These are phyloP conservation scores for Salix dunnii DNA, from an alignment of 345 rosid species.

Conservation along the genomic window DNA sequence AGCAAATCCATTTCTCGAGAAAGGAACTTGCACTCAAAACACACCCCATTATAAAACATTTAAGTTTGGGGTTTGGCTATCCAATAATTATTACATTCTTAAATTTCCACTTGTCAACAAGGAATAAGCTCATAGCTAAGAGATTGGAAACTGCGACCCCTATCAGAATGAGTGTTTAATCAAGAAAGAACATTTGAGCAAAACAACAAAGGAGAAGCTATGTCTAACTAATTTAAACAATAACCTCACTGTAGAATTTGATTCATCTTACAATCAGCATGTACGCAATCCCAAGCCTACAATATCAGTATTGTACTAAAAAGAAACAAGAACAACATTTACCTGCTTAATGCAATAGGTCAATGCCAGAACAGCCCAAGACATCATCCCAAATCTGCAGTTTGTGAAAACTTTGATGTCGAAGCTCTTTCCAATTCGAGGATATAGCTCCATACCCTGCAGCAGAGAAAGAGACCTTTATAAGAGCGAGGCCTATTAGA, in stretches of 20 bases:
- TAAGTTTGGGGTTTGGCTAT: no score
- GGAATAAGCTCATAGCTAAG: not conserved
- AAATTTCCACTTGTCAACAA: not conserved
- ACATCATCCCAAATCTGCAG: slow-evolving; percentile 99
- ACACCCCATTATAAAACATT: no score
- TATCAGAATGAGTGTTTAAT: not conserved
- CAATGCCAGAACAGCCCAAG: slow-evolving; percentile 98
- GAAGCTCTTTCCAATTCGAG: slow-evolving; percentile 91
- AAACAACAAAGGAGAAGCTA: not conserved
- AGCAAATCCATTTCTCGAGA: not conserved
- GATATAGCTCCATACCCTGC: slow-evolving; percentile 99
- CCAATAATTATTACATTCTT: no score
- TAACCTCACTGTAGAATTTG: not conserved
- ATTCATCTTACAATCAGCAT: not conserved
- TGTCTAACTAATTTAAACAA: not conserved
- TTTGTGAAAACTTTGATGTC: slow-evolving; percentile 97
- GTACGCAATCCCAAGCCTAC: not conserved
- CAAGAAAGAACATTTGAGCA: not conserved
- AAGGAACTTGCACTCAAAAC: not conserved
- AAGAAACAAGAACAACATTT: slow-evolving; percentile 7
- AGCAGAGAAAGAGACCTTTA: slow-evolving; percentile 20
- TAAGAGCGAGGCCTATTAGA: slow-evolving; percentile 16
- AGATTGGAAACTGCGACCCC: not conserved
- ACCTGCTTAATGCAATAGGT: slow-evolving; percentile 99
- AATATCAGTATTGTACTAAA: not conserved